Base-by-base conservation (phyloP, 306 rosid genomes). In the Acacia acuminata region DNA sequence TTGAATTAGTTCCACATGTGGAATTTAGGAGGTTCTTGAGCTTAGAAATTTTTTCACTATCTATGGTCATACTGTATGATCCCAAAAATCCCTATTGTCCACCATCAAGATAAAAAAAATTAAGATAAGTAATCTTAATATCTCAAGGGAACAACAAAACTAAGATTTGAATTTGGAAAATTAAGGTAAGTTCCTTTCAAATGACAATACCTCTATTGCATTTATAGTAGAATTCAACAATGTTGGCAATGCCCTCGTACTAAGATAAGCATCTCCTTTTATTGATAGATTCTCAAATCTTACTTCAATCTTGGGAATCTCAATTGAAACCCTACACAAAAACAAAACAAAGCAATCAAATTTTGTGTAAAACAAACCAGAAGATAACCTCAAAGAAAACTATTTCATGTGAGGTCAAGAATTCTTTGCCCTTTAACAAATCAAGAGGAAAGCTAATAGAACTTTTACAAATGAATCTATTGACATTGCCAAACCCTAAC, bases 221-320 rank as follows among this genome's bases (percentile, higher is more conserved):
- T 95, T 93, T 58, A 93, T 60, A 53, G 91, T 83, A n/a, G 88
- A 87, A 74, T 93, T 95, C 32, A 92, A 72, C 32, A 95, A 84
- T 2, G 98, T 87, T 40, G 98, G 99, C 34, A 93, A 79, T n/a
- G 97, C 94, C 80, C 99, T 89, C 78, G 82, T 91, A 64, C 99
- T 98, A 82, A 86, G 82, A 78, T 91, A 93, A 45, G 89, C 99
- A 61, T 93, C 92, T 58, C 96, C 99, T 71, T 93, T 94, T 0
- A 90, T 82, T 27, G 50, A 85, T 60, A 96, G 80, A 43, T 92
- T 30, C 87, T 96, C 89, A 76, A 84, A 96, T 38, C 98, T 82
- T 12, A 92, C 94, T 87, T 96, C 99, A 71, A 96, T 90, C 81
- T 90, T 88, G 1, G 97, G 92, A 72, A 91, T 88, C 82, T 93